Conservation (phyloP, 441 rosid species). For the Arabidopsis hybrid region DNA sequence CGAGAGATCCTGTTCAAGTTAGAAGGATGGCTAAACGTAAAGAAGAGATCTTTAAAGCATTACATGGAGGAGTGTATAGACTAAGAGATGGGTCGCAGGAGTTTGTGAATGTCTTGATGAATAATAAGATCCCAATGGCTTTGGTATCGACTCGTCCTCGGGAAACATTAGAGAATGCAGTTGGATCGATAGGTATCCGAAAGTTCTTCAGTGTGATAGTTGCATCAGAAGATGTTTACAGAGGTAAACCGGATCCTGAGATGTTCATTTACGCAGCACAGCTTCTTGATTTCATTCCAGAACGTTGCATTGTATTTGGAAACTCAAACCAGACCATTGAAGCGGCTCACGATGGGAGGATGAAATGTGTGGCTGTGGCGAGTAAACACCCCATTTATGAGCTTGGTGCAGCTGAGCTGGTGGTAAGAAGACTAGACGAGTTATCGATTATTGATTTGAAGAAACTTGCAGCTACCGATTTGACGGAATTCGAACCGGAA, state of each 20-base stretch:
- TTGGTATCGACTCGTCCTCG: constrained; percentile 91
- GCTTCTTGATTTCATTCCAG: constrained; percentile 85
- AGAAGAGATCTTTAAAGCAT: constrained; percentile 80
- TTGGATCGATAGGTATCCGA: constrained; percentile 67
- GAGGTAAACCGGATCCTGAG: constrained; percentile 98
- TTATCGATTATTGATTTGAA: constrained; percentile 89
- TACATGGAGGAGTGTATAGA: constrained; percentile 83
- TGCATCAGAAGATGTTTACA: constrained; percentile 86
- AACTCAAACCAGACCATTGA: constrained; percentile 91
- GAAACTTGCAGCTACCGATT: constrained; percentile 84
- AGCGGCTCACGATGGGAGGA: constrained; percentile 93
- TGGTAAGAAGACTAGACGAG: constrained; percentile 81
- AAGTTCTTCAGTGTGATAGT: constrained; percentile 74
- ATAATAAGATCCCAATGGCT: constrained; percentile 94
- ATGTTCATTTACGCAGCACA: constrained; percentile 93
- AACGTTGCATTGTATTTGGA: constrained; percentile 95
- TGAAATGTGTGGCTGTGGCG: constrained; percentile 98
- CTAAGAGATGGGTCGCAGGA: constrained; percentile 77
- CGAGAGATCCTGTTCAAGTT: constrained; percentile 75
- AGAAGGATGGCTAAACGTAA: constrained; percentile 80
- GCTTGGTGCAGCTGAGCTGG: constrained; percentile 93
- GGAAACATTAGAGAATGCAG: constrained; percentile 76
- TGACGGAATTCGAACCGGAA: constrained; percentile 71
- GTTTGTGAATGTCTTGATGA: constrained; percentile 84
- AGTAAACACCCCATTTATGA: constrained; percentile 91